A percentile compares a stretch with the other conserved stretches of the same genome.
These are phyloP conservation scores for Colletotrichum graminicola DNA, from an alignment of 2,329 filamentous ascomycete genomes.

Conservation along the genomic window DNA sequence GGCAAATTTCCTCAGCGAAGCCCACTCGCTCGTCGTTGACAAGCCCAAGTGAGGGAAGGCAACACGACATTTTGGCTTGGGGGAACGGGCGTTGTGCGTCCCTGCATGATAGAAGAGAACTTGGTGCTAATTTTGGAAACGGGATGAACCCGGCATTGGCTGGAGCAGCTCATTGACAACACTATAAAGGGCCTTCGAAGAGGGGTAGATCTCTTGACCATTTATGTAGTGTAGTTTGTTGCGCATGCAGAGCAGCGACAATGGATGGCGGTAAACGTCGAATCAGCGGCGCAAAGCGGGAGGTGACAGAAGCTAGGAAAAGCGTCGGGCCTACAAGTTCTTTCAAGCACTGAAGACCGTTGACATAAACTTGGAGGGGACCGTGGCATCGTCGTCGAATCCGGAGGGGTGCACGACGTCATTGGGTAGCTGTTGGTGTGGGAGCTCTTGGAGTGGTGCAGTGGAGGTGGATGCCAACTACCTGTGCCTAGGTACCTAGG, in stretches of 20 bases:
- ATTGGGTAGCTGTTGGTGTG: slow-evolving; percentile 39
- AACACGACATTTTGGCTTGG: slow-evolving; percentile 32
- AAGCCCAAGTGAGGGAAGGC: slow-evolving; percentile 5
- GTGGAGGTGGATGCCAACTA: neutral
- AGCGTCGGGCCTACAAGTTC: slow-evolving; percentile 32
- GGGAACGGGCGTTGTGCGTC: slow-evolving; percentile 23
- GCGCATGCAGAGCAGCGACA: neutral
- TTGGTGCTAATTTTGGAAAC: slow-evolving; percentile 42
- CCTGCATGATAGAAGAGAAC: slow-evolving; percentile 34
- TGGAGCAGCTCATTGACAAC: slow-evolving; percentile 29
- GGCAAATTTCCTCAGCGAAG: slow-evolving; percentile 22
- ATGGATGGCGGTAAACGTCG: slow-evolving; percentile 20
- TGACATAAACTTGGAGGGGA: slow-evolving; percentile 39
- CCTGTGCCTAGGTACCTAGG: neutral
- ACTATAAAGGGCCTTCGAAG: slow-evolving; percentile 29
- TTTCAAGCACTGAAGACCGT: slow-evolving; percentile 34
- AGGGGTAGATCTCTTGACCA: too few species aligned
- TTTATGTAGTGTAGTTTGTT: too few species aligned
- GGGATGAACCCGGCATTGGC: slow-evolving; percentile 38
- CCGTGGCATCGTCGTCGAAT: slow-evolving; percentile 35
- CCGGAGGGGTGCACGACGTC: slow-evolving; percentile 37
- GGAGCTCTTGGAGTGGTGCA: slow-evolving; percentile 25
- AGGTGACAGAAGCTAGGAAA: slow-evolving; percentile 32
- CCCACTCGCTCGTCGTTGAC: slow-evolving; percentile 13
- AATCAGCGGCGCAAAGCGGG: slow-evolving; percentile 28